Evolutionary conservation across 306 rosid genomes (phyloP).

Genomic region (Quercus mongolica): DNA sequence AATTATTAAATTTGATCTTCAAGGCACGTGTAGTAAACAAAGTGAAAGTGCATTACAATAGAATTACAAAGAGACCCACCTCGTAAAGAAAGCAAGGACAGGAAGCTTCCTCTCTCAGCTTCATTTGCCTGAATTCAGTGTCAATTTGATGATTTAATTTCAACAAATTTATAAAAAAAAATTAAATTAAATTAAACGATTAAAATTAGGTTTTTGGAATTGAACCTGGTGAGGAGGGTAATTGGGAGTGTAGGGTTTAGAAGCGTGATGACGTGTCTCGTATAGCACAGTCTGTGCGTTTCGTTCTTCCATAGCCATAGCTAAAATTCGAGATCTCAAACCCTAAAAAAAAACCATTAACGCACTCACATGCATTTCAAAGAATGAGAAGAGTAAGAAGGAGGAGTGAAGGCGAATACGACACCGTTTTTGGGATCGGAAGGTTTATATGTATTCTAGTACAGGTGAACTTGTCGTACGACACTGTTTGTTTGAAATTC

Average conservation of each 20-base stretch:
- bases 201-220: not conserved
- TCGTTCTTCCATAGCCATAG: constrained; percentile 41
- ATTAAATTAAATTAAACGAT: not conserved
- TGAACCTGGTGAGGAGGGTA: constrained; percentile 56
- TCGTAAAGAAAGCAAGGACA: constrained; percentile 56
- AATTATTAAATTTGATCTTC: not conserved
- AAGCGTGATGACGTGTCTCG: constrained; percentile 76
- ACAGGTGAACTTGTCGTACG: too few relatives aligned
- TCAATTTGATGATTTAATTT: not conserved
- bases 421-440: not conserved
- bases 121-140: constrained; percentile 44
- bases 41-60: not conserved
- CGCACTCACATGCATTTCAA: constrained; percentile 28
- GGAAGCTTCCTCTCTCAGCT: constrained; percentile 39
- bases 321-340: constrained; percentile 19
- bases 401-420: not conserved
- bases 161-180: not conserved
- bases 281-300: constrained; percentile 37
- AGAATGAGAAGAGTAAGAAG: not conserved
- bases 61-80: constrained; percentile 58
- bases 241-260: constrained; percentile 45
- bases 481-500: too few relatives aligned
- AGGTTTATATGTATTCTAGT: too few relatives aligned
- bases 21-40: not conserved
- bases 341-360: constrained; percentile 24